Evolutionary conservation across 495 filamentous ascomycete genomes (phyloP).

Genomic region (Neurospora discreta): DNA sequence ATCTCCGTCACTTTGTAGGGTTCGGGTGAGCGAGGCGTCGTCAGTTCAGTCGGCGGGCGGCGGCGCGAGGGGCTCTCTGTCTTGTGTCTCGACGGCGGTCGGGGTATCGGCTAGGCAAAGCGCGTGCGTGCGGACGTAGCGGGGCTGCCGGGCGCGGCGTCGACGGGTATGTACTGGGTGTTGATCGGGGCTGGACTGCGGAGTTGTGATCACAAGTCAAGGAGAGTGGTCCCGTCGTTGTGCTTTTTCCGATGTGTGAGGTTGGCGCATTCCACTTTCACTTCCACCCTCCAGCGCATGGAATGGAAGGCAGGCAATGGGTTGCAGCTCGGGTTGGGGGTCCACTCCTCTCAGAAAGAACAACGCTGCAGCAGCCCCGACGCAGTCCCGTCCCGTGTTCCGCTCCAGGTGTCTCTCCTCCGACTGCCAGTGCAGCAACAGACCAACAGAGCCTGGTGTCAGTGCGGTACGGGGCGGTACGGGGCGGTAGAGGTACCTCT

Average conservation of each 20-base stretch:
- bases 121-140: background rate
- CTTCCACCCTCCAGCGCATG: background rate
- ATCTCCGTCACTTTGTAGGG: background rate
- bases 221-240: background rate
- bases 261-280: slow-evolving; percentile 11
- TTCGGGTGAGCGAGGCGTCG: background rate
- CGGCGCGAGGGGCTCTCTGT: background rate
- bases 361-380: too few species aligned
- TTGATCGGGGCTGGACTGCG: background rate
- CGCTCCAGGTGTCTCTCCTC: background rate
- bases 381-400: background rate
- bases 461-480: background rate
- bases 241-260: slow-evolving; percentile 24
- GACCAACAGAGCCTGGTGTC: background rate
- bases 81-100: background rate
- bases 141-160: background rate
- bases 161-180: background rate
- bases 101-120: background rate
- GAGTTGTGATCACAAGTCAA: background rate
- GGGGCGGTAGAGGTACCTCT: too few species aligned
- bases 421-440: background rate
- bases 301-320: too few species aligned
- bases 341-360: background rate
- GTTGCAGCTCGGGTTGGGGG: background rate
- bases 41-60: background rate